phyloP scores from a whole-genome alignment of 108 stramenopile species.

The Phaeodactylum tricornutum region DNA sequence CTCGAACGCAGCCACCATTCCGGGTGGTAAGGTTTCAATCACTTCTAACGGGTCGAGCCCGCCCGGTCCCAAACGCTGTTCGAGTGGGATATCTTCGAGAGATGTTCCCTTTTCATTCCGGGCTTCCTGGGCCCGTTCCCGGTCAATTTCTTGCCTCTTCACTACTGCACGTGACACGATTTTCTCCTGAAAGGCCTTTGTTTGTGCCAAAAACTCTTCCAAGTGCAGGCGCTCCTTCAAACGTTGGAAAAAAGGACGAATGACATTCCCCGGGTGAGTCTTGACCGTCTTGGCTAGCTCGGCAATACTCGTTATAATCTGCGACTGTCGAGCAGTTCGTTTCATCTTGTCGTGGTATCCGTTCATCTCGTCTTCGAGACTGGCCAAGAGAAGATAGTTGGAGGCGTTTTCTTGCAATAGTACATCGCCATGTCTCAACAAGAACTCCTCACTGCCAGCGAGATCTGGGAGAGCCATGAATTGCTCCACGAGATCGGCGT shows the following conservation, averaged over 20 bases:
- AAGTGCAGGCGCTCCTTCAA: slow-evolving; percentile 69
- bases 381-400: slow-evolving; percentile 89
- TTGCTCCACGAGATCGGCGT: slow-evolving; percentile 84
- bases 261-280: slow-evolving; percentile 95
- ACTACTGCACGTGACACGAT: slow-evolving; percentile 87
- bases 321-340: slow-evolving; percentile 81
- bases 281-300: slow-evolving; percentile 88
- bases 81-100: slow-evolving; percentile 52
- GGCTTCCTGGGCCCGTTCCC: slow-evolving; percentile 50
- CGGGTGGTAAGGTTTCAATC: slow-evolving; percentile 75
- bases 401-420: slow-evolving; percentile 94
- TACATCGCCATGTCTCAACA: slow-evolving; percentile 76
- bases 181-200: slow-evolving; percentile 71
- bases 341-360: slow-evolving; percentile 94
- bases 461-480: slow-evolving; percentile 76
- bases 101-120: no score
- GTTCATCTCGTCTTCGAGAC: slow-evolving; percentile 99
- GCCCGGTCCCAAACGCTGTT: slow-evolving; percentile 89
- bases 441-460: slow-evolving; percentile 80
- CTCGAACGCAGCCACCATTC: slow-evolving; percentile 93
- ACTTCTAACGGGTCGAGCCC: slow-evolving; percentile 97
- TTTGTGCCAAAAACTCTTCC: slow-evolving; percentile 72
- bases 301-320: slow-evolving; percentile 92
- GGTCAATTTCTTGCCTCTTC: slow-evolving; percentile 90
- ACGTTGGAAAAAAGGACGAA: slow-evolving; percentile 88